phyloP scores from a whole-genome alignment of 148 eudicot species.

The Gaultheria prostrata region DNA sequence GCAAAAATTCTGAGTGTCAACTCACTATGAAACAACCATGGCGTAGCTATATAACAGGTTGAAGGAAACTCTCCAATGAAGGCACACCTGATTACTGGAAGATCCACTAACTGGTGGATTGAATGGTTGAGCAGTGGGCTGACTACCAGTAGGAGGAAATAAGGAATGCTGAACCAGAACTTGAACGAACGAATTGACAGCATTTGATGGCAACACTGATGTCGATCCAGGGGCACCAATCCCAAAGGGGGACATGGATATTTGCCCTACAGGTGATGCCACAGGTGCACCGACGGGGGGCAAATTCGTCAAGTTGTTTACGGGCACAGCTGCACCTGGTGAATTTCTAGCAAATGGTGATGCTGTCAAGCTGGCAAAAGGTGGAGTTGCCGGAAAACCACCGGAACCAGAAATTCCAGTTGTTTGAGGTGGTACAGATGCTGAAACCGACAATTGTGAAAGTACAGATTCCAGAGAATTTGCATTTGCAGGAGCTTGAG shows the following conservation, averaged over 20 bases:
- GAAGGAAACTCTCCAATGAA: constrained; percentile 3
- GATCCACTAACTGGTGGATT: constrained; percentile 29
- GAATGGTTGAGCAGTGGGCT: constrained; percentile 33
- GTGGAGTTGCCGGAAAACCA: constrained; percentile 16
- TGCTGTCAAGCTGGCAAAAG: constrained; percentile 31
- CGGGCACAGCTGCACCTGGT: constrained; percentile 22
- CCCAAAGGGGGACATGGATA: constrained; percentile 13
- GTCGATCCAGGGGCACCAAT: constrained; percentile 17
- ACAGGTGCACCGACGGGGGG: constrained; percentile 33
- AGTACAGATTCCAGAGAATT: constrained; percentile 57
- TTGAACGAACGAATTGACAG: constrained; percentile 30
- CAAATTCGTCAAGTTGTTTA: constrained; percentile 16
- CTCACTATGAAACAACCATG: neutral
- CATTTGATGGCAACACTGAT: constrained; percentile 40
- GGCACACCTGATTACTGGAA: constrained; percentile 42
- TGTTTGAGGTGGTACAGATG: constrained; percentile 33
- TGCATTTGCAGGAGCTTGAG: constrained; percentile 45
- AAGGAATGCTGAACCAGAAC: constrained; percentile 39
- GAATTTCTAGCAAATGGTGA: constrained; percentile 31
- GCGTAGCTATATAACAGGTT: neutral
- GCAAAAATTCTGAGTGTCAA: neutral
- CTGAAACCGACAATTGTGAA: constrained; percentile 56
- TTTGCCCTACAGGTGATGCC: constrained; percentile 19
- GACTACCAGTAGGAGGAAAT: constrained; percentile 29
- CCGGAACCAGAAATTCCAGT: constrained; percentile 24